Conservation (phyloP, 2,329 filamentous ascomycete species). For the Cladophialophora chaetospira region DNA sequence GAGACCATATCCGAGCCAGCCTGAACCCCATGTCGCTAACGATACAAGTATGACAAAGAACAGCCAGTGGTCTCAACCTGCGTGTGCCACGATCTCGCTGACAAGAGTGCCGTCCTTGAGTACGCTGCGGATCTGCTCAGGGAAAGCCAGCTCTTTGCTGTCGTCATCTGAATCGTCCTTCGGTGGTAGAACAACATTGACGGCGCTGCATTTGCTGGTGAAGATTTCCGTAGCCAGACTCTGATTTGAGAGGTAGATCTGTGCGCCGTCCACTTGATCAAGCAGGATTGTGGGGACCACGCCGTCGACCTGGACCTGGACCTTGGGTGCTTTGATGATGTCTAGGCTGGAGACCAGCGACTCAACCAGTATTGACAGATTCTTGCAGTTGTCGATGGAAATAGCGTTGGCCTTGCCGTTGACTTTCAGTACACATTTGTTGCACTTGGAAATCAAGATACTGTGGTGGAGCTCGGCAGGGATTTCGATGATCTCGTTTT, state of each 20-base stretch:
- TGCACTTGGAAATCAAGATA: slow-evolving; percentile 88
- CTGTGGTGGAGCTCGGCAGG: slow-evolving; percentile 82
- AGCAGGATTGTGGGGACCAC: slow-evolving; percentile 83
- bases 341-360: slow-evolving; percentile 88
- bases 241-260: slow-evolving; percentile 81
- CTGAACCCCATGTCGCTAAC: slow-evolving; percentile 21
- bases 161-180: slow-evolving; percentile 69
- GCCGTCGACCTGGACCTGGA: slow-evolving; percentile 89
- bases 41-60: slow-evolving; percentile 16
- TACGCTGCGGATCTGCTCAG: slow-evolving; percentile 85
- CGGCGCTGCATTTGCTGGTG: slow-evolving; percentile 79
- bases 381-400: slow-evolving; percentile 84
- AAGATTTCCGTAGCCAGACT: slow-evolving; percentile 79
- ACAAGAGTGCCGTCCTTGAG: slow-evolving; percentile 75
- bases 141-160: slow-evolving; percentile 82
- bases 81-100: slow-evolving; percentile 94
- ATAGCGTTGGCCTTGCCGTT: slow-evolving; percentile 96
- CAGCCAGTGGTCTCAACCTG: slow-evolving; percentile 57
- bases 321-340: slow-evolving; percentile 92
- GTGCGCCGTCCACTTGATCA: slow-evolving; percentile 89
- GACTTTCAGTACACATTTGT: slow-evolving; percentile 84
- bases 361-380: slow-evolving; percentile 83
- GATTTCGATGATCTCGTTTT: slow-evolving; percentile 72
- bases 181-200: slow-evolving; percentile 84
- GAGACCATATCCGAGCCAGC: background rate